Conservation (phyloP, 2,329 filamentous ascomycete species). For the Alternaria dauci region DNA sequence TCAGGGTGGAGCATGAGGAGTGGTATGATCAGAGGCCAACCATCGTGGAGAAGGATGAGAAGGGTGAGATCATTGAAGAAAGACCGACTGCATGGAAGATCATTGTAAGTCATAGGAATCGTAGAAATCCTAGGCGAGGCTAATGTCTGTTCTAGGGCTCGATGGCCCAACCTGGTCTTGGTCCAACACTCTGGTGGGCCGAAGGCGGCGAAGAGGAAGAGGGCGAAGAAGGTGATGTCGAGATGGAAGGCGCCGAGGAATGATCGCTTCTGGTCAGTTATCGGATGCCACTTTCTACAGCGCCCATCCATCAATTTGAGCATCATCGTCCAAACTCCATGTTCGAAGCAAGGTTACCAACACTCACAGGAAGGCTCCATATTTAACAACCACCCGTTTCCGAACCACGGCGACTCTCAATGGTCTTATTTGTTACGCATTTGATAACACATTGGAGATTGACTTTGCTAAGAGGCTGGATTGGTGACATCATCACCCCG, state of each 20-base stretch:
- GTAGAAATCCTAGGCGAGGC: neutral
- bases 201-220: constrained; percentile 39
- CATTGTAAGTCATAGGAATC: constrained; percentile 47
- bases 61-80: constrained; percentile 68
- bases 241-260: constrained; percentile 38
- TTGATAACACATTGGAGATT: no score
- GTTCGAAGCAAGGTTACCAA: no score
- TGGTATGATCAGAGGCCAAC: constrained; percentile 93
- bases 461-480: neutral
- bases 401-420: no score
- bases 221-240: constrained; percentile 37
- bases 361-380: no score
- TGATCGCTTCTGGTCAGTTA: constrained; percentile 1
- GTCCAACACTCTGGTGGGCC: constrained; percentile 59
- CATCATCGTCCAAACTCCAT: no score
- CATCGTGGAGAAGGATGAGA: constrained; percentile 71
- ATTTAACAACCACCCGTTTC: no score
- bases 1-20: constrained; percentile 84
- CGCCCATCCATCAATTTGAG: no score
- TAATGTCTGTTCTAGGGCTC: constrained; percentile 48
- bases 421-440: no score
- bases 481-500: neutral
- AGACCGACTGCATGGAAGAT: constrained; percentile 76
- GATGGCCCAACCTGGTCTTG: constrained; percentile 59
- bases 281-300: no score